Evolutionary conservation across 495 filamentous ascomycete genomes (phyloP).

Genomic region (Daldinia decipiens): DNA sequence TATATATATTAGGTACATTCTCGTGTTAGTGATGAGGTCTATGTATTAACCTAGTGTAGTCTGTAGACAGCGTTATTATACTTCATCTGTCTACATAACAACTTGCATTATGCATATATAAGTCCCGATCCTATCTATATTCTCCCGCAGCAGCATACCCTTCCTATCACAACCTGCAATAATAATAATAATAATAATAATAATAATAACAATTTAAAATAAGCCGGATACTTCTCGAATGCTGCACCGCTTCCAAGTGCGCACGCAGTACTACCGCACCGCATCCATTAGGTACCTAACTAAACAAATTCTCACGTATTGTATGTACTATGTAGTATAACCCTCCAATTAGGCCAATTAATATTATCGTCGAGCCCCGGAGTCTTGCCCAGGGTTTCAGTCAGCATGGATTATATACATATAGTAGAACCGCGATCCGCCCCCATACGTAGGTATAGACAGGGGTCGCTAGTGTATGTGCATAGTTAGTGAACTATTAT

Average conservation of each 20-base stretch:
- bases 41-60: too few species aligned
- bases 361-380: neutral
- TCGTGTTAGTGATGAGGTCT: too few species aligned
- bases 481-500: neutral
- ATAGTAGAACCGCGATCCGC: neutral
- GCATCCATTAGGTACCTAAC: neutral
- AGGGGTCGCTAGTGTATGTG: too few species aligned
- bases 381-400: neutral
- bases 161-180: neutral
- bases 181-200: neutral
- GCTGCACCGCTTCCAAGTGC: neutral
- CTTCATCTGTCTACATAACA: too few species aligned
- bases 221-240: slow-evolving; percentile 4
- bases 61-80: too few species aligned
- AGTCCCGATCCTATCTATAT: neutral
- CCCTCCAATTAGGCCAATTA: neutral
- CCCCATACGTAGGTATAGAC: neutral
- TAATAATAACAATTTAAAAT: neutral
- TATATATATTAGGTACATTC: too few species aligned
- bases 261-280: neutral
- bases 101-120: neutral
- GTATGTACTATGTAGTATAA: too few species aligned
- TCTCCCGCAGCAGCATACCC: neutral
- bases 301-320: neutral
- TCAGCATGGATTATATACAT: neutral